phyloP scores from a whole-genome alignment of 805 yeast genomes.

The Yarrowia deformans region DNA sequence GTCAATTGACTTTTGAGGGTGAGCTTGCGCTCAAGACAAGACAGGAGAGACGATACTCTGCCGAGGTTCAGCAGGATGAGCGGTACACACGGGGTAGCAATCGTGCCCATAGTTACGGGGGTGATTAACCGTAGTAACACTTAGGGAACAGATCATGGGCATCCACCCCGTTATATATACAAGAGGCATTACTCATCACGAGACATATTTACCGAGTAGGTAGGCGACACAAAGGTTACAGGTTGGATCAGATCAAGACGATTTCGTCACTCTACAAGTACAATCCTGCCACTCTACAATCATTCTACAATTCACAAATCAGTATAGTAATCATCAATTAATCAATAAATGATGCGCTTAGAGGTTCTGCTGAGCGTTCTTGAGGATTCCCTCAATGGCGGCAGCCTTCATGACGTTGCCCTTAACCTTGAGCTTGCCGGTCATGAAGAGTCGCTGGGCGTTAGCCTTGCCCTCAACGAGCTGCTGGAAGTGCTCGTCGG shows the following conservation, averaged over 20 bases:
- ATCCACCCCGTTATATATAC: too few relatives aligned
- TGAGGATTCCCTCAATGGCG: conserved; percentile 71
- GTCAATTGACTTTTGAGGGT: conserved; percentile 21
- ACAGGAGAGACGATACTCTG: conserved; percentile 1
- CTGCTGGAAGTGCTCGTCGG: conserved; percentile 73
- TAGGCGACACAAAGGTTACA: too few relatives aligned
- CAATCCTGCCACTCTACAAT: neutral
- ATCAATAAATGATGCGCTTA: conserved; percentile 44
- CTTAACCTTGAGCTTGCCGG: conserved; percentile 83
- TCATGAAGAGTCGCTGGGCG: conserved; percentile 84
- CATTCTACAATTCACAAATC: neutral
- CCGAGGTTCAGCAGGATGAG: conserved; percentile 5
- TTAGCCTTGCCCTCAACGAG: conserved; percentile 80
- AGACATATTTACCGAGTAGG: too few relatives aligned
- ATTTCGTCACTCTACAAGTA: neutral
- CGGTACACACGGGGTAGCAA: too few relatives aligned
- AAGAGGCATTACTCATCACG: too few relatives aligned
- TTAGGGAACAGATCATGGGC: too few relatives aligned
- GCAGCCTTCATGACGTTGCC: conserved; percentile 94
- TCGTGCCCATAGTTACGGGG: too few relatives aligned
- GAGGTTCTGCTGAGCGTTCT: conserved; percentile 60
- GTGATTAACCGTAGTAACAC: too few relatives aligned
- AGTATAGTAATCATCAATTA: conserved; percentile 29
- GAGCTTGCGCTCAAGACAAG: neutral
- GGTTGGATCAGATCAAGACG: too few relatives aligned